Percentiles rank a stretch among this genome's conserved stretches.
phyloP scores from a whole-genome alignment of 2,329 filamentous ascomycete species.

The Anisogramma anomala region DNA sequence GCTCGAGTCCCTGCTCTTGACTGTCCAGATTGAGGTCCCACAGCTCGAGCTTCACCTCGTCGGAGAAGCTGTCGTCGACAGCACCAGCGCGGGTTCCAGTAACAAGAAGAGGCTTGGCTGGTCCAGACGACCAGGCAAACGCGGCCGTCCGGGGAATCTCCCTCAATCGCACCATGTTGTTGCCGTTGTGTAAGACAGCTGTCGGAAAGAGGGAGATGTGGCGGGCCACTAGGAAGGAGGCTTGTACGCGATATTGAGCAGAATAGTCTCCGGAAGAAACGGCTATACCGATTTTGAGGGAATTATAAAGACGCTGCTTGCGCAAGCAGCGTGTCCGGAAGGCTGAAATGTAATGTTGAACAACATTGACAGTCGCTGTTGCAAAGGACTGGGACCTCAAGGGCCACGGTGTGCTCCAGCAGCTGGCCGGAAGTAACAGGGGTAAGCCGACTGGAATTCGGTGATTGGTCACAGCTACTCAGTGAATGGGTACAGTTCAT shows the following conservation, averaged over 20 bases:
- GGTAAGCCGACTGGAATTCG: background rate
- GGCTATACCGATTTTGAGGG: slow-evolving; percentile 4
- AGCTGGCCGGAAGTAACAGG: background rate
- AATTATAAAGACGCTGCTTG: background rate
- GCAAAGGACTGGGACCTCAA: no score
- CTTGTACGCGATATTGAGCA: no score
- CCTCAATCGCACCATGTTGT: slow-evolving; percentile 81
- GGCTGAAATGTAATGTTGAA: background rate
- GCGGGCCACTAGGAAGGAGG: slow-evolving; percentile 7
- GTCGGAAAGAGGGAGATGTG: slow-evolving; percentile 1
- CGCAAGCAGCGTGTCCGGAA: slow-evolving; percentile 1
- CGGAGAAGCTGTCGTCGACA: slow-evolving; percentile 94
- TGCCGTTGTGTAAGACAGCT: background rate
- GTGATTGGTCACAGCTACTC: background rate
- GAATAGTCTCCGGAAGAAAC: no score
- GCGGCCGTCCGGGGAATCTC: slow-evolving; percentile 94
- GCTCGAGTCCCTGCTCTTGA: slow-evolving; percentile 63
- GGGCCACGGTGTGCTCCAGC: slow-evolving; percentile 1
- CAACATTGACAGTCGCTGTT: no score
- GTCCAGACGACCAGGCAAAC: slow-evolving; percentile 88
- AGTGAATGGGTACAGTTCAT: background rate
- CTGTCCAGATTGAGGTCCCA: slow-evolving; percentile 87
- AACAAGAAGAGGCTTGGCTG: slow-evolving; percentile 68
- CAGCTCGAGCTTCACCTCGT: slow-evolving; percentile 89
- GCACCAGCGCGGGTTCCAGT: slow-evolving; percentile 92